A percentile compares a stretch with the other conserved stretches of the same genome.
Conservation (phyloP, 2,329 filamentous ascomycete species). For the Boeremia exigua region DNA sequence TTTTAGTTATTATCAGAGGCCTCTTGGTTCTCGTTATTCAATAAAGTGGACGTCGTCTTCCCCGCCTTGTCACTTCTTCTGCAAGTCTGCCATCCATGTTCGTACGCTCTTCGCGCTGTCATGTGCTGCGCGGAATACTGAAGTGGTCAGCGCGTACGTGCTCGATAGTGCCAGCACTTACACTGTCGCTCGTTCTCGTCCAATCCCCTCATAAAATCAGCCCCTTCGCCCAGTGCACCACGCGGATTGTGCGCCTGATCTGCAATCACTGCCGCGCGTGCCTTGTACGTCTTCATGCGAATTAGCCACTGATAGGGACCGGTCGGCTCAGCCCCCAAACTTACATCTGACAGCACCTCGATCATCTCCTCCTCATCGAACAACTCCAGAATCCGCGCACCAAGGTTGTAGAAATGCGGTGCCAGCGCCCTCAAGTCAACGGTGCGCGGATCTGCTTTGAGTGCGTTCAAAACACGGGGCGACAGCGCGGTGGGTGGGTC, state of each 20-base stretch:
- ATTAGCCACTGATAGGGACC: neutral
- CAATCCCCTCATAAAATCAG: conserved; percentile 84
- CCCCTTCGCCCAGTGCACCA: conserved; percentile 68
- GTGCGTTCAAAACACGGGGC: conserved; percentile 80
- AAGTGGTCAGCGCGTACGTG: conserved; percentile 3
- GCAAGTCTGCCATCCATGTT: conserved; percentile 53
- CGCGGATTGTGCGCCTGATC: conserved; percentile 88
- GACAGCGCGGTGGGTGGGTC: conserved; percentile 81
- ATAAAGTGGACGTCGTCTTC: neutral
- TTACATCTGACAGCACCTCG: conserved; percentile 60
- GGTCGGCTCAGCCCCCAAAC: conserved; percentile 2
- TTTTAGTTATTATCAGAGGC: neutral
- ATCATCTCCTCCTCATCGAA: conserved; percentile 87
- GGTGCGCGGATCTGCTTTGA: conserved; percentile 87
- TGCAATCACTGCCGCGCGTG: conserved; percentile 79
- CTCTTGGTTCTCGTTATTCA: neutral
- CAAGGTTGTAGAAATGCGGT: conserved; percentile 86
- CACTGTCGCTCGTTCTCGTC: conserved; percentile 85
- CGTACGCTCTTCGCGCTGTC: conserved; percentile 55
- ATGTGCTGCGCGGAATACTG: conserved; percentile 57
- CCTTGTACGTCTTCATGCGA: conserved; percentile 72
- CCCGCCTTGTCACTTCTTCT: conserved; percentile 41
- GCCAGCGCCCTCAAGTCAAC: conserved; percentile 84
- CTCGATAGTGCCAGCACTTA: conserved; percentile 44
- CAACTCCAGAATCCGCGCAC: conserved; percentile 83